These are phyloP conservation scores for Allium sativum DNA, from an alignment of 106 monocot species.

Conservation along the genomic window DNA sequence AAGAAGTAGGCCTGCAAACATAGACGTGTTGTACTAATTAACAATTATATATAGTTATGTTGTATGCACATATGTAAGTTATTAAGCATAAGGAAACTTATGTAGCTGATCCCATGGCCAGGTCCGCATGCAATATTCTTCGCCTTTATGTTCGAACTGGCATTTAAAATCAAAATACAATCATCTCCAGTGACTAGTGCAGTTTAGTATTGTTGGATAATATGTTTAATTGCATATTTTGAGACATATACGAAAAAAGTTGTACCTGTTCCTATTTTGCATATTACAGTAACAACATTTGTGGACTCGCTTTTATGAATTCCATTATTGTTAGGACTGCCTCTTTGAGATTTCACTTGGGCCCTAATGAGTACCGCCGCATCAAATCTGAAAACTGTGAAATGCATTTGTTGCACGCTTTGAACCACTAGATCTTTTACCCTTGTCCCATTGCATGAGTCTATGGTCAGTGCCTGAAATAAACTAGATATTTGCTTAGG, in stretches of 20 bases:
- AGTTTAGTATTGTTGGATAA: neutral
- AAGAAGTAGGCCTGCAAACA: too few relatives aligned
- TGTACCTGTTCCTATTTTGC: slow-evolving; percentile 75
- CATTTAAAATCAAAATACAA: slow-evolving; percentile 89
- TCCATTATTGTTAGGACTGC: slow-evolving; percentile 95
- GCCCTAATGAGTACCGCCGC: slow-evolving; percentile 27
- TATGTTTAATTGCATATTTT: neutral
- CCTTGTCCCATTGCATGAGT: slow-evolving; percentile 46
- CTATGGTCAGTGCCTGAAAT: slow-evolving; percentile 77
- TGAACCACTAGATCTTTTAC: slow-evolving; percentile 55
- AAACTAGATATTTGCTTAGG: neutral
- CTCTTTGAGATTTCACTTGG: slow-evolving; percentile 38
- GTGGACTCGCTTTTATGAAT: slow-evolving; percentile 70
- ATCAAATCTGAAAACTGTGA: slow-evolving; percentile 43
- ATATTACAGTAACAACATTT: slow-evolving; percentile 45
- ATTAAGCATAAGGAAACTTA: too few relatives aligned
- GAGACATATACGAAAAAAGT: neutral
- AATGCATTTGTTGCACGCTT: slow-evolving; percentile 86
- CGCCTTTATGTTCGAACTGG: slow-evolving; percentile 78
- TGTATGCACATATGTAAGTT: neutral
- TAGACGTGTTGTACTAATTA: too few relatives aligned
- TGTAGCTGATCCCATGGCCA: slow-evolving; percentile 95
- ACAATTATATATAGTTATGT: too few relatives aligned
- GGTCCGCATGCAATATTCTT: slow-evolving; percentile 92
- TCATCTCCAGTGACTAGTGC: slow-evolving; percentile 52